Percentiles rank a stretch among this genome's conserved stretches.
Evolutionary conservation across 257 asterid species (phyloP).

Genomic region (Fraxinus pennsylvanica): DNA sequence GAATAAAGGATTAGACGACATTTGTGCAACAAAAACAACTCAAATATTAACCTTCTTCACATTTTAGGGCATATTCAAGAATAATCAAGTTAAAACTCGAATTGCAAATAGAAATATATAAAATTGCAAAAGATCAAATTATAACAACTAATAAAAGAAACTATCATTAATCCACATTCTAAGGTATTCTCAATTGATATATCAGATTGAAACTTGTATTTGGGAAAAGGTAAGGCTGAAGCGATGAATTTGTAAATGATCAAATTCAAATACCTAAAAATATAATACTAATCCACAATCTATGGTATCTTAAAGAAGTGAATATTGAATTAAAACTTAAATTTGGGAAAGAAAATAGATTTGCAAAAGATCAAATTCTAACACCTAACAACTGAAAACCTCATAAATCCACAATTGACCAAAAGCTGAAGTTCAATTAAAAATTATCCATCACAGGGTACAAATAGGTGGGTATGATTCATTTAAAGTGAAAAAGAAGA

Average conservation of each 20-base stretch:
- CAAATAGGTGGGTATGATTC: background rate
- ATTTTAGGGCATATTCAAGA: background rate
- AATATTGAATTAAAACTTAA: background rate
- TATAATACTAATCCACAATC: background rate
- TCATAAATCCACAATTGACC: background rate
- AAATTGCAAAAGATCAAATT: background rate
- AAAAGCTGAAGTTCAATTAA: background rate
- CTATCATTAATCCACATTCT: background rate
- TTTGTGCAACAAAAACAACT: background rate
- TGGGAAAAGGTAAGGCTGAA: background rate
- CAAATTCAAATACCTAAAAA: constrained; percentile 1
- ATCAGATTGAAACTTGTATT: background rate
- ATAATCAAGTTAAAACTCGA: background rate
- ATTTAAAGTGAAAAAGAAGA: background rate
- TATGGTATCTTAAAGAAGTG: background rate
- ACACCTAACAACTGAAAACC: background rate
- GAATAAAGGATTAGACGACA: background rate
- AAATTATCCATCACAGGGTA: background rate
- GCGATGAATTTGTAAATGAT: background rate
- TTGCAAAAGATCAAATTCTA: background rate
- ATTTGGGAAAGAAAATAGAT: background rate
- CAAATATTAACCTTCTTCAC: background rate
- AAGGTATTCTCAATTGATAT: background rate
- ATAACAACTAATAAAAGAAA: background rate
- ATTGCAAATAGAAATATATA: background rate